Conservation (phyloP, 352 stramenopile species). For the Globisporangium carolinianum region DNA sequence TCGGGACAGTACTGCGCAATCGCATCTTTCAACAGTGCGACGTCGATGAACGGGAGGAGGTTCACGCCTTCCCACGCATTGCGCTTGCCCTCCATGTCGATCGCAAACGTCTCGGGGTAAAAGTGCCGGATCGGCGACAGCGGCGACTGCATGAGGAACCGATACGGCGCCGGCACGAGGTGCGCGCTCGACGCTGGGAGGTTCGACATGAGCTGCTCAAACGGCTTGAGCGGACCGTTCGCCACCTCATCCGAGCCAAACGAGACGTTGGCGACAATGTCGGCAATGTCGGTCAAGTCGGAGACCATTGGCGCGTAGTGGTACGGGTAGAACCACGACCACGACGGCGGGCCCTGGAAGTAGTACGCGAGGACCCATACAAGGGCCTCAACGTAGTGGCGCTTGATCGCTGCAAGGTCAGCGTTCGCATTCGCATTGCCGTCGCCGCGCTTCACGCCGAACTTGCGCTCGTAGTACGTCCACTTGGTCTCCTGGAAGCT, state of each 20-base stretch:
- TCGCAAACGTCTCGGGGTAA: slow-evolving; percentile 83
- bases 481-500: slow-evolving; percentile 83
- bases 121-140: slow-evolving; percentile 96
- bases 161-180: slow-evolving; percentile 90
- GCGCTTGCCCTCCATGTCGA: slow-evolving; percentile 84
- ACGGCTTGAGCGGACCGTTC: slow-evolving; percentile 89
- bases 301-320: slow-evolving; percentile 99
- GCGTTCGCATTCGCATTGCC: slow-evolving; percentile 40
- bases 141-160: slow-evolving; percentile 93
- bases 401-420: slow-evolving; percentile 55
- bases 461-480: slow-evolving; percentile 83
- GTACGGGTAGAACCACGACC: slow-evolving; percentile 99
- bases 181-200: slow-evolving; percentile 93
- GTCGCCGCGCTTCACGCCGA: slow-evolving; percentile 50
- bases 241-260: slow-evolving; percentile 76
- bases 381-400: slow-evolving; percentile 72
- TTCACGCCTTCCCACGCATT: slow-evolving; percentile 99
- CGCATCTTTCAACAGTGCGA: slow-evolving; percentile 83
- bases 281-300: slow-evolving; percentile 91
- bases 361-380: slow-evolving; percentile 82
- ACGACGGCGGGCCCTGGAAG: slow-evolving; percentile 92
- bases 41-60: slow-evolving; percentile 98
- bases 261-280: slow-evolving; percentile 46
- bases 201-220: slow-evolving; percentile 98
- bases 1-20: slow-evolving; percentile 91